phyloP scores from a whole-genome alignment of 148 eudicot genomes.

The Camellia japonica region DNA sequence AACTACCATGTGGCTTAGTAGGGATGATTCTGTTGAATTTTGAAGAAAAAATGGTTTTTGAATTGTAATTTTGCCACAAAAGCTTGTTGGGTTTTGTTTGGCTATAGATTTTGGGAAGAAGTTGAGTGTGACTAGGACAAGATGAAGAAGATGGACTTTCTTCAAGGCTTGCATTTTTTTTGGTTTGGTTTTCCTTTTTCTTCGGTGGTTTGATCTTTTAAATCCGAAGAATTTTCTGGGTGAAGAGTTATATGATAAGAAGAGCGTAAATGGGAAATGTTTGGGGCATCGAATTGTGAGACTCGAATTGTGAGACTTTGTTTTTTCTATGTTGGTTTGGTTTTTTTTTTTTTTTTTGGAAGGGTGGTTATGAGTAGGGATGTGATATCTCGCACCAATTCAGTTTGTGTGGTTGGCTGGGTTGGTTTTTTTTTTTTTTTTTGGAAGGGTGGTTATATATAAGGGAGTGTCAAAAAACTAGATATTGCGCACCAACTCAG shows the following conservation, averaged over 20 bases:
- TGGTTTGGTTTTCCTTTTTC: background rate
- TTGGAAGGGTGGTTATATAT: too few species aligned
- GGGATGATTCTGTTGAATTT: slow-evolving; percentile 4
- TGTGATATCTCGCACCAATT: too few species aligned
- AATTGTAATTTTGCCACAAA: slow-evolving; percentile 17
- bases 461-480: too few species aligned
- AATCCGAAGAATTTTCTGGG: background rate
- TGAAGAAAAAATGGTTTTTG: slow-evolving; percentile 5
- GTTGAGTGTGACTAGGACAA: slow-evolving; percentile 2
- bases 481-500: too few species aligned
- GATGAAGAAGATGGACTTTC: slow-evolving; percentile 14
- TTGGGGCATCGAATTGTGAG: too few species aligned
- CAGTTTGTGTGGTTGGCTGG: too few species aligned
- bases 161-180: slow-evolving; percentile 16
- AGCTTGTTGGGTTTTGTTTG: slow-evolving; percentile 6
- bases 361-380: too few species aligned
- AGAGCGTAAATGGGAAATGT: background rate
- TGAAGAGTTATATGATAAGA: background rate
- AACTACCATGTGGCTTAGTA: slow-evolving; percentile 17
- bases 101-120: slow-evolving; percentile 12
- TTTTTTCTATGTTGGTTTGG: too few species aligned
- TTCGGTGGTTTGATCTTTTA: background rate
- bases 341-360: too few species aligned
- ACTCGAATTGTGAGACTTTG: too few species aligned
- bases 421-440: too few species aligned